Evolutionary conservation across 2,329 filamentous ascomycete species (phyloP).

Genomic region (Camillea tinctor): DNA sequence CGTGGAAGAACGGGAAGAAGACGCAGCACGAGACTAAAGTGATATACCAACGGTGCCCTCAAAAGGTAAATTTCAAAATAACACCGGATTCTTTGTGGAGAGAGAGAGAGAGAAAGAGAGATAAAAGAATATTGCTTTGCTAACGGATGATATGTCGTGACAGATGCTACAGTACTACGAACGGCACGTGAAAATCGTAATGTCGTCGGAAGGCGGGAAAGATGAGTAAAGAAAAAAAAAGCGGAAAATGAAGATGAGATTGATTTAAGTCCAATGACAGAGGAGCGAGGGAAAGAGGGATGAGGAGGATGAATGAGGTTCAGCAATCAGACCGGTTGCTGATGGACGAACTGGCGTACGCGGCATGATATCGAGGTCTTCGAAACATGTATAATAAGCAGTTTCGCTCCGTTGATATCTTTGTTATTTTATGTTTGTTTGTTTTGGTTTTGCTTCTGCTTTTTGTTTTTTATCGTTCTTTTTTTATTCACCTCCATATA

Average conservation of each 20-base stretch:
- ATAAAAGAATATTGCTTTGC: no score
- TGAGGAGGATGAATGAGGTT: background rate
- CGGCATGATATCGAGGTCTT: background rate
- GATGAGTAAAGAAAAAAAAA: constrained; percentile 11
- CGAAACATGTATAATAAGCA: background rate
- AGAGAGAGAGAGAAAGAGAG: no score
- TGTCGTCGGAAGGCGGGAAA: constrained; percentile 28
- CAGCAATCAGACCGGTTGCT: background rate
- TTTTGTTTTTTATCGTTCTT: background rate
- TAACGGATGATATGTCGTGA: background rate
- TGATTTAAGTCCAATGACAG: background rate
- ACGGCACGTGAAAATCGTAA: constrained; percentile 54
- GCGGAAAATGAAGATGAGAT: background rate
- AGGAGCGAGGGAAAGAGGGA: background rate
- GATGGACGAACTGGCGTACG: background rate
- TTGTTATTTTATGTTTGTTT: no score
- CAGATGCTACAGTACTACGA: constrained; percentile 63
- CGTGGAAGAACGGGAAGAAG: constrained; percentile 72
- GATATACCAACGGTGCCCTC: constrained; percentile 74
- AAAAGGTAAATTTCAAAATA: constrained; percentile 72
- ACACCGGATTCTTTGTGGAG: no score
- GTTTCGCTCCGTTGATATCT: background rate
- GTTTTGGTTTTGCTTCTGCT: no score
- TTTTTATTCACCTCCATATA: background rate
- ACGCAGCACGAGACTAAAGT: constrained; percentile 68